Conservation (phyloP, 176 grass and related monocot species). For the Triticum timopheevii region DNA sequence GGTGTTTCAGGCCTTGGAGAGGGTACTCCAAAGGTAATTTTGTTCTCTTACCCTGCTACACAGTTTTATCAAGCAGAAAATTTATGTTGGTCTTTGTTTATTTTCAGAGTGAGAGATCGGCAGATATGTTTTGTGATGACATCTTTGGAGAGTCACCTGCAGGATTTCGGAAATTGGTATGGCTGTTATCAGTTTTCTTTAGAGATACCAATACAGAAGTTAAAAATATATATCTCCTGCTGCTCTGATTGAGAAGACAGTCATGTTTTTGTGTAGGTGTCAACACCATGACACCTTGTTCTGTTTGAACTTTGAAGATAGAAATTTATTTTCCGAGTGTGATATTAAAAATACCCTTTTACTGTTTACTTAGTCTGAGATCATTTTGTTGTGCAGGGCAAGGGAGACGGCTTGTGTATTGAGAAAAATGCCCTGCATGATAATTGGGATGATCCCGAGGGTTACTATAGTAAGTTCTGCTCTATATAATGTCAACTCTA, state of each 20-base stretch:
- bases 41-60: slow-evolving; percentile 17
- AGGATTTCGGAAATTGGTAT: slow-evolving; percentile 75
- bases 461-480: slow-evolving; percentile 90
- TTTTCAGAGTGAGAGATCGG: slow-evolving; percentile 89
- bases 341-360: slow-evolving; percentile 16
- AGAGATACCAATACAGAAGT: background rate
- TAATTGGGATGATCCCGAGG: slow-evolving; percentile 99
- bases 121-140: slow-evolving; percentile 94
- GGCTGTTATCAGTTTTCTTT: background rate
- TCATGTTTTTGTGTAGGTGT: background rate
- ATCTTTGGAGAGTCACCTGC: slow-evolving; percentile 95
- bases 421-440: slow-evolving; percentile 85
- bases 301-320: slow-evolving; percentile 1
- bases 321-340: background rate
- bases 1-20: slow-evolving; percentile 71
- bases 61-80: slow-evolving; percentile 24
- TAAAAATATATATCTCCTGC: background rate
- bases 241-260: background rate
- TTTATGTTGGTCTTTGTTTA: slow-evolving; percentile 14
- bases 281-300: background rate
- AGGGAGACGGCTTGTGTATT: slow-evolving; percentile 60
- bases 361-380: background rate
- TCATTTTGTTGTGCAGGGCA: slow-evolving; percentile 50
- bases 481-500: slow-evolving; percentile 18
- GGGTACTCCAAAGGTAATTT: slow-evolving; percentile 83